Conservation (phyloP, 352 stramenopile species). For the Phytophthora cactorum region DNA sequence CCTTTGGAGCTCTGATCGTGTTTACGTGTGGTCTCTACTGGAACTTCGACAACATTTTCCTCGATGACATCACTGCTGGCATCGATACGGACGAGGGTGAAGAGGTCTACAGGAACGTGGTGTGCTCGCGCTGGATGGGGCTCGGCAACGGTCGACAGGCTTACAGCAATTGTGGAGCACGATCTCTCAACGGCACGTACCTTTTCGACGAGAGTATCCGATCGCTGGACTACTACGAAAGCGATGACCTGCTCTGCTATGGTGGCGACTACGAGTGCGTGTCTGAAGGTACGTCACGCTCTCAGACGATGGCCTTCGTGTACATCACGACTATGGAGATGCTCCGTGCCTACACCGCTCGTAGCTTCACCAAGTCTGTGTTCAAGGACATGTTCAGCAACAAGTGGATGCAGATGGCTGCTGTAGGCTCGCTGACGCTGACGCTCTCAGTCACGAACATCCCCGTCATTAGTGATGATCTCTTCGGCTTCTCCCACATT, state of each 20-base stretch:
- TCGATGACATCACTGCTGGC: slow-evolving; percentile 55
- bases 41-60: slow-evolving; percentile 71
- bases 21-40: slow-evolving; percentile 71
- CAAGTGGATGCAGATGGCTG: slow-evolving; percentile 83
- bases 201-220: slow-evolving; percentile 48
- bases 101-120: slow-evolving; percentile 49
- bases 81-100: slow-evolving; percentile 45
- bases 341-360: slow-evolving; percentile 72
- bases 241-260: slow-evolving; percentile 54
- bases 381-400: slow-evolving; percentile 77
- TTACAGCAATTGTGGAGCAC: slow-evolving; percentile 58
- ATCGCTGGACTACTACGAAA: slow-evolving; percentile 43
- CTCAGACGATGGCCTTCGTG: slow-evolving; percentile 78
- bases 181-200: slow-evolving; percentile 38
- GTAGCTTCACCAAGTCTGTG: slow-evolving; percentile 80
- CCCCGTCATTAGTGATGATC: slow-evolving; percentile 63
- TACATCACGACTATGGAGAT: slow-evolving; percentile 86
- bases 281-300: slow-evolving; percentile 62
- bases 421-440: slow-evolving; percentile 59
- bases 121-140: slow-evolving; percentile 66
- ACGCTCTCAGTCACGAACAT: slow-evolving; percentile 79
- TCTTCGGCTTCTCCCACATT: slow-evolving; percentile 75
- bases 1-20: slow-evolving; percentile 57
- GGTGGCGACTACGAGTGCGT: slow-evolving; percentile 64
- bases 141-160: slow-evolving; percentile 49